A percentile compares a stretch with the other conserved stretches of the same genome.
phyloP scores from a whole-genome alignment of 768 basidiomycete species.

The Collybia sordida region DNA sequence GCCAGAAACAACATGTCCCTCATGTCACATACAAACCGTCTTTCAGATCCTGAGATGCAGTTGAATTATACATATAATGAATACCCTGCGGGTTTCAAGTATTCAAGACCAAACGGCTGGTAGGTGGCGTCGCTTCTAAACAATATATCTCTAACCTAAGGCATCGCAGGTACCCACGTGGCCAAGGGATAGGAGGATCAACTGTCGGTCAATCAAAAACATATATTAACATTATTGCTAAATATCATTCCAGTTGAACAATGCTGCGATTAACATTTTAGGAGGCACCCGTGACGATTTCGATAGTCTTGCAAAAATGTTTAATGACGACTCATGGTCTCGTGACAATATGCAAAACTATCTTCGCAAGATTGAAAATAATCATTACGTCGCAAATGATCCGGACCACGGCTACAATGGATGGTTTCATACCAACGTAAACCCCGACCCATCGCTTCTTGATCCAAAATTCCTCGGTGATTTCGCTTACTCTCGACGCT shows the following conservation, averaged over 20 bases:
- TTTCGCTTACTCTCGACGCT: neutral
- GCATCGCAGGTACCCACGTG: conserved; percentile 25
- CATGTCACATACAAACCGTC: neutral
- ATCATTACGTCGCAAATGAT: conserved; percentile 15
- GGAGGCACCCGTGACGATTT: conserved; percentile 22
- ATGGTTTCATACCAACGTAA: conserved; percentile 25
- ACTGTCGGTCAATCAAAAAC: conserved; percentile 15
- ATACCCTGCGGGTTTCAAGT: conserved; percentile 20
- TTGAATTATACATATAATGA: conserved; percentile 27
- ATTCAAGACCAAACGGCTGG: conserved; percentile 19
- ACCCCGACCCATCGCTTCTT: conserved; percentile 18
- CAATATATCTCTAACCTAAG: neutral
- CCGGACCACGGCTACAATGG: conserved; percentile 28
- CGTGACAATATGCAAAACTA: conserved; percentile 28
- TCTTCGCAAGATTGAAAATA: conserved; percentile 25
- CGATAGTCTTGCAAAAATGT: conserved; percentile 21
- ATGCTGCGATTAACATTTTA: conserved; percentile 29
- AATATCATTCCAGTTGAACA: conserved; percentile 19
- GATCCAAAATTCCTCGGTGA: conserved; percentile 22
- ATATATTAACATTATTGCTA: neutral
- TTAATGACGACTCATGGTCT: conserved; percentile 27
- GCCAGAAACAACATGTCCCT: neutral
- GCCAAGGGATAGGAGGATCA: conserved; percentile 27
- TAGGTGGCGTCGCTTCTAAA: conserved; percentile 8
- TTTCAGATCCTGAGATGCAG: conserved; percentile 22